Evolutionary conservation across 306 rosid genomes (phyloP).

Genomic region (Argentina anserina): DNA sequence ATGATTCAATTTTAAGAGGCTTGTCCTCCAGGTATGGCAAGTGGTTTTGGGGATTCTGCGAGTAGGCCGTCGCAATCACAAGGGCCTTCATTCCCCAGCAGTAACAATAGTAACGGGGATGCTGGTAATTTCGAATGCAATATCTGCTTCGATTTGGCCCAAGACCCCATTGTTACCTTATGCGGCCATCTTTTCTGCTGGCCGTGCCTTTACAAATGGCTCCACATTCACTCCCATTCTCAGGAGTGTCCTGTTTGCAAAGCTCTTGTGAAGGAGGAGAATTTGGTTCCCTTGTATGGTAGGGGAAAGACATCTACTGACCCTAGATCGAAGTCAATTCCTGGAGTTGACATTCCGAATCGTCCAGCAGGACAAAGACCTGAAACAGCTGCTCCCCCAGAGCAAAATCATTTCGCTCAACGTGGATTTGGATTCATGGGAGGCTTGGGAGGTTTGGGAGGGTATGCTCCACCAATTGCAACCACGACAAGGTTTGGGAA

Average conservation of each 20-base stretch:
- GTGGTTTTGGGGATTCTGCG: constrained; percentile 70
- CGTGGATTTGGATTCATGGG: constrained; percentile 70
- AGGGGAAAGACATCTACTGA: constrained; percentile 80
- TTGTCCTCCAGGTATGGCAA: constrained; percentile 45
- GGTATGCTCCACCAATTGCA: constrained; percentile 59
- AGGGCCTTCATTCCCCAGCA: constrained; percentile 52
- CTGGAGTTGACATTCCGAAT: constrained; percentile 59
- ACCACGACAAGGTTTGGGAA: constrained; percentile 73
- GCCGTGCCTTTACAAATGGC: constrained; percentile 94
- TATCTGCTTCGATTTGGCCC: constrained; percentile 85
- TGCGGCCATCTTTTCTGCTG: constrained; percentile 95
- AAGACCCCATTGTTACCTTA: constrained; percentile 77
- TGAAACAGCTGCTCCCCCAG: constrained; percentile 78
- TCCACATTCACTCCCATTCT: constrained; percentile 68
- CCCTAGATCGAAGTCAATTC: constrained; percentile 74
- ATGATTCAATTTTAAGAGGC: constrained; percentile 19
- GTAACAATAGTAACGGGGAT: constrained; percentile 38
- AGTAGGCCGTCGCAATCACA: constrained; percentile 60
- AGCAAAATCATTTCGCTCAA: constrained; percentile 52
- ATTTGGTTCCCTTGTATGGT: constrained; percentile 79
- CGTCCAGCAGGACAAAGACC: constrained; percentile 85
- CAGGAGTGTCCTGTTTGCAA: constrained; percentile 83
- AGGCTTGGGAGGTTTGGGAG: constrained; percentile 57
- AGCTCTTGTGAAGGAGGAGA: constrained; percentile 78
- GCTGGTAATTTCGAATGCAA: constrained; percentile 81